phyloP scores from a whole-genome alignment of 2,329 filamentous ascomycete species.

The Achaetomium macrosporum region DNA sequence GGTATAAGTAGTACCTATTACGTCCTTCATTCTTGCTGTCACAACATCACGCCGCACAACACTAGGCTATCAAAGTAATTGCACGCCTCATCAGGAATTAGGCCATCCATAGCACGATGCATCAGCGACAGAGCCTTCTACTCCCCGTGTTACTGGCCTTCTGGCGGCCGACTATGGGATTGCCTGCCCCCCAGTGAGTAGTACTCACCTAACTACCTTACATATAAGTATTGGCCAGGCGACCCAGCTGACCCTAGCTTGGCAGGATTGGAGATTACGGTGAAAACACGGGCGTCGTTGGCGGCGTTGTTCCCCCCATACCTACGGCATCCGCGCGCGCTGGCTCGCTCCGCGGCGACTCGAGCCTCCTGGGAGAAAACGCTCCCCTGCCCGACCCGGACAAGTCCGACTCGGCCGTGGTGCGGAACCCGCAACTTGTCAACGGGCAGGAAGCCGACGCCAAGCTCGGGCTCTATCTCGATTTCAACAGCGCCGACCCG shows the following conservation, averaged over 20 bases:
- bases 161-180: neutral
- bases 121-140: neutral
- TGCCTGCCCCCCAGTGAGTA: neutral
- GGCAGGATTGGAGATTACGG: slow-evolving; percentile 29
- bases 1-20: too few species aligned
- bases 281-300: slow-evolving; percentile 39
- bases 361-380: slow-evolving; percentile 36
- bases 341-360: slow-evolving; percentile 38
- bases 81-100: neutral
- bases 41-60: too few species aligned
- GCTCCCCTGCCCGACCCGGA: slow-evolving; percentile 34
- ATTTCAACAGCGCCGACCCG: slow-evolving; percentile 45
- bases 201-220: neutral
- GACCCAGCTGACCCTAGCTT: neutral
- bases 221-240: neutral
- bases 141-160: neutral
- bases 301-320: slow-evolving; percentile 34
- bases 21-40: too few species aligned
- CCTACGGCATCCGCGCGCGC: slow-evolving; percentile 33
- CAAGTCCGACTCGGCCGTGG: slow-evolving; percentile 33
- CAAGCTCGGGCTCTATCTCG: slow-evolving; percentile 46
- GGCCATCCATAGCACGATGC: neutral
- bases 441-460: slow-evolving; percentile 45
- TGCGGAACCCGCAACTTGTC: slow-evolving; percentile 37
- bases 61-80: neutral